Evolutionary conservation across 2,329 filamentous ascomycete genomes (phyloP).

Genomic region (Pseudogymnoascus sp.): DNA sequence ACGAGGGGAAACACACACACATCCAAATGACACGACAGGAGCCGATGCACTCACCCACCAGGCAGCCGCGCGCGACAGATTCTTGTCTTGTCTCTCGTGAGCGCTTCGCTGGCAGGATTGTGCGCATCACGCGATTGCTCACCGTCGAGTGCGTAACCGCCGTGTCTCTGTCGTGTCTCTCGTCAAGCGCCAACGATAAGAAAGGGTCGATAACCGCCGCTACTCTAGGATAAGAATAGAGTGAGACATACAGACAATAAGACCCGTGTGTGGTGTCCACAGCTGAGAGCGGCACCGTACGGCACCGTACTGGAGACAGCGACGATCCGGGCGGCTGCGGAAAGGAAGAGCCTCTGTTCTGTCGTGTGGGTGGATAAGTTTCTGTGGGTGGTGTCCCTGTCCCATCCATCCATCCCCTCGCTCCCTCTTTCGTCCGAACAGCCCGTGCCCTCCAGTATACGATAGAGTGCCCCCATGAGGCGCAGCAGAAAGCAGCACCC

Average conservation of each 20-base stretch:
- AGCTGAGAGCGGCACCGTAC: background rate
- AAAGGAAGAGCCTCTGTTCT: background rate
- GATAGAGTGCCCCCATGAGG: conserved; percentile 1
- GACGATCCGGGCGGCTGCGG: background rate
- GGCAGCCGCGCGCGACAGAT: background rate
- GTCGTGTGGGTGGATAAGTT: background rate
- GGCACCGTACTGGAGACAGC: background rate
- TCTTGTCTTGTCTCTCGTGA: background rate
- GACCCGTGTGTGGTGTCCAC: background rate
- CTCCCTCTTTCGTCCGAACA: background rate
- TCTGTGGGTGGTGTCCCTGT: background rate
- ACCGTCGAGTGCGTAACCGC: background rate
- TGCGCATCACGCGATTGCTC: background rate
- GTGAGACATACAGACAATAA: background rate
- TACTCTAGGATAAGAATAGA: background rate
- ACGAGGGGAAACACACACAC: background rate
- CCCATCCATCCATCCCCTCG: background rate
- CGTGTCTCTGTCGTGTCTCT: background rate
- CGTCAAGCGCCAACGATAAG: background rate
- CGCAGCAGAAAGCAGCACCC: background rate
- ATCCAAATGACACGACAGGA: background rate
- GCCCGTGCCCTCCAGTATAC: background rate
- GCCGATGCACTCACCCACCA: background rate
- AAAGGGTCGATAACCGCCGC: background rate
- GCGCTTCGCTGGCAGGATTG: background rate